Evolutionary conservation across 768 basidiomycete genomes (phyloP).

Genomic region (Kwoniella dejecticola): DNA sequence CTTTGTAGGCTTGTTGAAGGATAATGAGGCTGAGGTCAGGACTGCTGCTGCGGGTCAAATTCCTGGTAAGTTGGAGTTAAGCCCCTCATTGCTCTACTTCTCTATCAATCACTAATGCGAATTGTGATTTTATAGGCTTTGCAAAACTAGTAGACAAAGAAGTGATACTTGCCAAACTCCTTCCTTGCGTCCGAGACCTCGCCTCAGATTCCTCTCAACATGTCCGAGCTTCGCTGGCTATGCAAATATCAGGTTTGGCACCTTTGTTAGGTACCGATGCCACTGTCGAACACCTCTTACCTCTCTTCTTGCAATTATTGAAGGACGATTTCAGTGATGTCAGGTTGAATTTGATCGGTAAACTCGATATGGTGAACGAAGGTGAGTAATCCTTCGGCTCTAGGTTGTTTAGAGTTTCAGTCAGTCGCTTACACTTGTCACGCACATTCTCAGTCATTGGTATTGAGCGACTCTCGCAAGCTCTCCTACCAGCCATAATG

Average conservation of each 20-base stretch:
- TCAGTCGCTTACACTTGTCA: conserved; percentile 17
- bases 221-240: conserved; percentile 93
- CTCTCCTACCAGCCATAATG: conserved; percentile 93
- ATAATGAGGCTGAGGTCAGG: conserved; percentile 97
- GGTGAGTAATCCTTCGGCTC: conserved; percentile 61
- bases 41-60: conserved; percentile 96
- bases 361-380: conserved; percentile 90
- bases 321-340: conserved; percentile 99
- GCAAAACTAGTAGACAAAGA: conserved; percentile 90
- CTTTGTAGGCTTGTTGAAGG: conserved; percentile 90
- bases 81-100: no score
- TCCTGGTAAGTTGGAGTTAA: conserved; percentile 68
- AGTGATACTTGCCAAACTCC: conserved; percentile 84
- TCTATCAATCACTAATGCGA: no score
- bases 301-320: conserved; percentile 89
- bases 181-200: conserved; percentile 92
- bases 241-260: conserved; percentile 92
- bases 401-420: background rate
- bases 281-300: conserved; percentile 94
- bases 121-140: no score
- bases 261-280: conserved; percentile 89
- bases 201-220: conserved; percentile 94
- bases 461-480: conserved; percentile 89
- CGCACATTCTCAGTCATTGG: conserved; percentile 74
- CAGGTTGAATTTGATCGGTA: conserved; percentile 95